Evolutionary conservation across 2,329 filamentous ascomycete species (phyloP), one percentile per base, ranked within the genome.

Genomic region (Xylaria sp.): DNA sequence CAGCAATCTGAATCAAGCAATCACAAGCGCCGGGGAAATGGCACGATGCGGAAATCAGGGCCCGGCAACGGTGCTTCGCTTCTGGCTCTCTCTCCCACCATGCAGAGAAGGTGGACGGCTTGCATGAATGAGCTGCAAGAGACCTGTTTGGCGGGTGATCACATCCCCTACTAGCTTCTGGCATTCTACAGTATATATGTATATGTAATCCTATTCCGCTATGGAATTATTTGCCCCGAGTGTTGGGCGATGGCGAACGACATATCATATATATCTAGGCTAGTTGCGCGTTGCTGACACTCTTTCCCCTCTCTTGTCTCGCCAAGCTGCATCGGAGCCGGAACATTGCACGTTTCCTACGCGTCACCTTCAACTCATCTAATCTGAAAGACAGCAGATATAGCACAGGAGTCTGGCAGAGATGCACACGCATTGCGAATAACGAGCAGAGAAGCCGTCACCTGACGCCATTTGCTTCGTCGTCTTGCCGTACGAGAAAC

Each of bases 41-140:
- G 71, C 70, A 64, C 63, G 68, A 70, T 62, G 55, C 64, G 57
- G 70, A 58, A 60, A 60, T 63, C 63, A 65, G 64, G 61, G 60
- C 54, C 71, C 71, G 69, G 66, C 69, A 72, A 63, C 71, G 69
- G 72, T 67, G 69, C 68, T 69, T n/a, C n/a, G n/a, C n/a, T n/a
- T n/a, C n/a, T n/a, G n/a, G 68, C 46, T 62, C 47, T 62, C 46
- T 57, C 35, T 61, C 63, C 57, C 66, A 59, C 65, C 56, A 61
- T 71, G 70, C 66, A 66, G 69, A 71, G 68, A 69, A 67, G 63
- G 60, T 65, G 66, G 53, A 65, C 53, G 28, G 67, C 72, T 61
- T 74, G 72, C 72, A 74, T 74, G 63, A 68, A 61, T 69, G 66
- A 67, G 64, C 70, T 73, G 73, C 71, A 72, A 67, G 54, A 53